phyloP scores from a whole-genome alignment of 2,329 filamentous ascomycete species.

The Diplodia intermedia region DNA sequence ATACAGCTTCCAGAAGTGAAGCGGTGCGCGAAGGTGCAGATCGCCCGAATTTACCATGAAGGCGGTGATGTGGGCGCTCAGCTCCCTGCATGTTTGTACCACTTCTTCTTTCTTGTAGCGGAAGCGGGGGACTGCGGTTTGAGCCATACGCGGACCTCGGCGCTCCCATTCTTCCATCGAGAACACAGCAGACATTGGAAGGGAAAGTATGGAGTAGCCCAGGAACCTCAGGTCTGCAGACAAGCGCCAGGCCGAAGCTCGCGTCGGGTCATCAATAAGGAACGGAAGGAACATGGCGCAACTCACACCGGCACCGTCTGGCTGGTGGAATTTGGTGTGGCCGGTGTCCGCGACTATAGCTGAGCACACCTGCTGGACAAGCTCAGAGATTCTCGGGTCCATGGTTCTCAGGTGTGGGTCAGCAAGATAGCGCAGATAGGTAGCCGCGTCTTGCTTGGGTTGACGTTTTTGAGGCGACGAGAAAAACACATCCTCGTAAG shows the following conservation, averaged over 20 bases:
- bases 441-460: conserved; percentile 54
- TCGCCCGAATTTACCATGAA: conserved; percentile 19
- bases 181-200: not conserved
- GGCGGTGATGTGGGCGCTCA: conserved; percentile 22
- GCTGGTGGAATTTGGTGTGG: conserved; percentile 33
- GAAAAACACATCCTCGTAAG: conserved; percentile 17
- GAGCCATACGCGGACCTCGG: conserved; percentile 16
- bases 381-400: conserved; percentile 46
- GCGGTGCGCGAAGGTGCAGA: not conserved
- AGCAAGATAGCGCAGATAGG: conserved; percentile 54
- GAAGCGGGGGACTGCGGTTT: not conserved
- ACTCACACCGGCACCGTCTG: not conserved
- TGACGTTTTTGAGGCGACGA: conserved; percentile 51
- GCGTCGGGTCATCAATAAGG: conserved; percentile 58
- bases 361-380: conserved; percentile 39
- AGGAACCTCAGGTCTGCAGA: conserved; percentile 47
- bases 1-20: conserved; percentile 30
- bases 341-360: conserved; percentile 35
- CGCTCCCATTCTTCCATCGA: conserved; percentile 28
- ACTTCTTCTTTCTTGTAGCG: conserved; percentile 14
- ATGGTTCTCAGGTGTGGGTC: conserved; percentile 32
- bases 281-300: conserved; percentile 68
- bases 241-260: conserved; percentile 53
- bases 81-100: not conserved
- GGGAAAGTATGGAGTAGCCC: conserved; percentile 49